phyloP scores from a whole-genome alignment of 305 asterid species.

The Caryopteris hybrid region DNA sequence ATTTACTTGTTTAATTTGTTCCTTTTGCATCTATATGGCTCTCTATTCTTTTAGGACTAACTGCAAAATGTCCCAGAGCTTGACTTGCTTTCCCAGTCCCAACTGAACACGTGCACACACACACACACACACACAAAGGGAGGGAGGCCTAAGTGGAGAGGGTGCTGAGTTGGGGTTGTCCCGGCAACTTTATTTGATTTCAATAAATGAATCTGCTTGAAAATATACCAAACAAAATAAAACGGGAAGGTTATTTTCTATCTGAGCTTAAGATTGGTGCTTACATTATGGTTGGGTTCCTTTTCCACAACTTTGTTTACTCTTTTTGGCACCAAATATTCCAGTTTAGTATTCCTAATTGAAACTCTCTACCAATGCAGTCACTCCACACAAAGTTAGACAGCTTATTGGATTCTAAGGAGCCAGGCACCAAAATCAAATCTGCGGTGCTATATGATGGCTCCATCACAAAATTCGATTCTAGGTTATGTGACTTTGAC shows the following conservation, averaged over 20 bases:
- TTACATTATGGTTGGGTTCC: background rate
- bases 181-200: background rate
- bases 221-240: background rate
- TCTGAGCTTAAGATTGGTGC: background rate
- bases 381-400: slow-evolving; percentile 69
- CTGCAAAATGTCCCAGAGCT: background rate
- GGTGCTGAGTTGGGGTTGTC: background rate
- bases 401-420: slow-evolving; percentile 37
- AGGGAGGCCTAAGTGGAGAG: background rate
- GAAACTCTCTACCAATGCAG: slow-evolving; percentile 34
- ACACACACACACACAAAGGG: too few relatives aligned
- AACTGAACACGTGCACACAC: background rate
- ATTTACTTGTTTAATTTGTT: background rate
- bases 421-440: slow-evolving; percentile 44
- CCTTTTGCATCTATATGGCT: background rate
- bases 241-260: background rate
- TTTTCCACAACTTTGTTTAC: too few relatives aligned
- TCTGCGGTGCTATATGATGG: slow-evolving; percentile 74
- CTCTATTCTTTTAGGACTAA: background rate
- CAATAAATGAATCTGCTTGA: too few relatives aligned
- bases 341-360: background rate
- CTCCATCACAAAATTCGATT: slow-evolving; percentile 66
- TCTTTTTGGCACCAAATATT: too few relatives aligned
- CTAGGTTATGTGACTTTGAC: slow-evolving; percentile 66
- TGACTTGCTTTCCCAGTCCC: background rate